A percentile compares a stretch with the other conserved stretches of the same genome.
Conservation (phyloP, 805 yeast species). For the Torulaspora indica region DNA sequence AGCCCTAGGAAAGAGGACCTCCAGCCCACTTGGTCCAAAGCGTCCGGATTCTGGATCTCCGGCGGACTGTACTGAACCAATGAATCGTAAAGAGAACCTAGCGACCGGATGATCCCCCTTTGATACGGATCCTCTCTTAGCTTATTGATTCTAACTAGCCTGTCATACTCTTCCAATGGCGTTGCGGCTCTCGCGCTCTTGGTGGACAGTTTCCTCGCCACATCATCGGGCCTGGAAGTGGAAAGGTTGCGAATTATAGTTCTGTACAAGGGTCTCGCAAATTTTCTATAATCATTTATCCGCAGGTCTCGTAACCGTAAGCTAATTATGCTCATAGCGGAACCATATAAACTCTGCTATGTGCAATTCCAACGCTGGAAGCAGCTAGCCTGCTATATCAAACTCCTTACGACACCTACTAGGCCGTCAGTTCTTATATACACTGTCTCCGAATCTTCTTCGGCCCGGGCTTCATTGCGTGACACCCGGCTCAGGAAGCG, state of each 20-base stretch:
- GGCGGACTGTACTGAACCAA: conserved; percentile 61
- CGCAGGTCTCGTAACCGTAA: neutral
- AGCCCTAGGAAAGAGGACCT: conserved; percentile 40
- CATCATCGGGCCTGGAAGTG: neutral
- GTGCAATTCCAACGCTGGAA: no score
- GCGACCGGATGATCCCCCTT: conserved; percentile 58
- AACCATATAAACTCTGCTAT: neutral
- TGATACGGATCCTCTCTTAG: conserved; percentile 76
- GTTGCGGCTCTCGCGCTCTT: conserved; percentile 20
- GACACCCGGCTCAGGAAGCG: conserved; percentile 2
- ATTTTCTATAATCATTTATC: neutral
- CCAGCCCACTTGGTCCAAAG: conserved; percentile 40
- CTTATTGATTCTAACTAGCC: conserved; percentile 44
- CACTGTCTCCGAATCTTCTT: neutral
- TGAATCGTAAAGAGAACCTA: conserved; percentile 55
- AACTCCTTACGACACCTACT: no score
- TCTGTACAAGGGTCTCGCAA: neutral
- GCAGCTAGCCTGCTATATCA: no score
- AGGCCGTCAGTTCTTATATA: neutral
- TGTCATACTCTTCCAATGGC: conserved; percentile 51
- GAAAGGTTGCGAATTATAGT: neutral
- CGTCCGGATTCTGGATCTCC: conserved; percentile 47
- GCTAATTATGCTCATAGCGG: neutral
- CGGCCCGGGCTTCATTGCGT: neutral
- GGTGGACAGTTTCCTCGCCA: no score